Evolutionary conservation across 176 grass and related monocot genomes (phyloP).

Genomic region (Rhynchospora tenuis): DNA sequence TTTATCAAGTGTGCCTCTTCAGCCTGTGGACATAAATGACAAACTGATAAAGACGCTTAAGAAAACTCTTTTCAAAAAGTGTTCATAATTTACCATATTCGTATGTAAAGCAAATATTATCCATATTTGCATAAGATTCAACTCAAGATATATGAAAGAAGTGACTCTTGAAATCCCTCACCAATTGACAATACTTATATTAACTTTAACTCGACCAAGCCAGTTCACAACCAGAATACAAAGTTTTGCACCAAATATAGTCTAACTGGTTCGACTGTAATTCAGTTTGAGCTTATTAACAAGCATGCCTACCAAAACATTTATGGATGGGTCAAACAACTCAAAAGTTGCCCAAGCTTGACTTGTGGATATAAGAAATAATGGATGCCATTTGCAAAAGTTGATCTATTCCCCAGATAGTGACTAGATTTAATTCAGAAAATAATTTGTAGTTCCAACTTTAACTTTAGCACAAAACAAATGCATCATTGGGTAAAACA

Average conservation of each 20-base stretch:
- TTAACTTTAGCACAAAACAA: not conserved
- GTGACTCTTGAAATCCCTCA: not conserved
- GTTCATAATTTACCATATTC: not conserved
- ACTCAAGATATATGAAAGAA: not conserved
- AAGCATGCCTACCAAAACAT: not conserved
- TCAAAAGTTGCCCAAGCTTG: not conserved
- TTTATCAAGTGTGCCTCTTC: conserved; percentile 92
- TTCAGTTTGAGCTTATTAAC: not conserved
- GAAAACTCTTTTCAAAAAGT: not conserved
- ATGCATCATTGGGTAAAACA: not conserved
- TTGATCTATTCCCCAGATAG: not conserved
- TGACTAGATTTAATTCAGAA: not conserved
- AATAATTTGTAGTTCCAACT: not conserved
- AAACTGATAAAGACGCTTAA: not conserved
- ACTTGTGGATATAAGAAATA: not conserved
- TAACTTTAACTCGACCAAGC: not conserved
- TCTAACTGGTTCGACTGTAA: not conserved
- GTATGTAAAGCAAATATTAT: not conserved
- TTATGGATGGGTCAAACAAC: not conserved
- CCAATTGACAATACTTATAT: not conserved
- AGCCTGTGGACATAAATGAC: conserved; percentile 39
- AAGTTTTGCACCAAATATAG: not conserved
- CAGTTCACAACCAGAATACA: not conserved
- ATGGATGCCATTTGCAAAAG: not conserved
- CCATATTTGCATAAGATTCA: not conserved